Base-by-base conservation (phyloP, 805 yeast genomes). In the Saturnispora sekii region DNA sequence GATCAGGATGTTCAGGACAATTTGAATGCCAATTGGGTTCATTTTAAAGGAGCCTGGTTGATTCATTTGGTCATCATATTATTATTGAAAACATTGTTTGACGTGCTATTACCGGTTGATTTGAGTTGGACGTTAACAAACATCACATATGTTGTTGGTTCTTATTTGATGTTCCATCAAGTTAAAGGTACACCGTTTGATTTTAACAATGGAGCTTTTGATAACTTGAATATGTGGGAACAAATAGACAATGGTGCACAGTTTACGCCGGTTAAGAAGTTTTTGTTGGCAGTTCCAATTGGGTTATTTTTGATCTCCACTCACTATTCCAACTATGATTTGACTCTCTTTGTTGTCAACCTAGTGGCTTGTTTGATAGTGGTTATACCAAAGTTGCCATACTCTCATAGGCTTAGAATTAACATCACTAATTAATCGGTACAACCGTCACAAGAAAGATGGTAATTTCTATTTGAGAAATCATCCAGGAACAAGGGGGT, bases 101-200 rank as follows among this genome's bases (percentile, higher is more conserved):
- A 86, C 61, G 35, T 37, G 10, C 70, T 87, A 50, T 68, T 90
- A 35, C 90, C 95, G 1, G 79, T 83, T n/a, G 94, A 89, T 61
- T 74, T 88, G 73, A 76, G 84, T 48, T 90, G 98, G 98, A 86
- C 97, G 2, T 65, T 93, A 53, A 90, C 97, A 6, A 93, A 90
- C 60, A 74, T 83, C 41, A 81, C 95, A 5, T 90, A 90, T 62
- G 90, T 84, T 45, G 76, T 84, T 52, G 97, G 97, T 4, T 81
- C 94, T 1, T 93, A 88, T 62, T 77, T 90, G 50, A 93, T 90
- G 97, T 93, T 90, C 62, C 98, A 90, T 63, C 82, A 85, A 61
- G 86, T 93, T 38, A 93, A 90, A 58, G 98, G 98, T 33, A 88
- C 95, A 2, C 98, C 98, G 0, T 93, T 90, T 60, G 98, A 93